These are phyloP conservation scores for Furcasterigmium sp. DNA, from an alignment of 2,329 filamentous ascomycete species.

Conservation along the genomic window DNA sequence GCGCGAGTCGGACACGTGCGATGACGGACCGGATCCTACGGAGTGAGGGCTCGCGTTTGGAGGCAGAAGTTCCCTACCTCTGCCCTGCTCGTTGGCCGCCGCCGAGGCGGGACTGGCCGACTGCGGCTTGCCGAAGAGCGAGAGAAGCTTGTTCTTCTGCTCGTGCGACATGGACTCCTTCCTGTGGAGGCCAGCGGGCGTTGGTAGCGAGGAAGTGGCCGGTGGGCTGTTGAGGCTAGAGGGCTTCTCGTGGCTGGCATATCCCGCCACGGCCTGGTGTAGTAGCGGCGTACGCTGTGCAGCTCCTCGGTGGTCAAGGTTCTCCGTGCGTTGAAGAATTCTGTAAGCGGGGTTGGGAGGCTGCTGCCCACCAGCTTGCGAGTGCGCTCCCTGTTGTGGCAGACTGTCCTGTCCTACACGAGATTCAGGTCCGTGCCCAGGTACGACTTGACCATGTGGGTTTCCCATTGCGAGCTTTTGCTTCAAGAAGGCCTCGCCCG, in stretches of 20 bases:
- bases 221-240: constrained; percentile 18
- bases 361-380: too few species aligned
- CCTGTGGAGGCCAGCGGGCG: constrained; percentile 20
- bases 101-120: constrained; percentile 10
- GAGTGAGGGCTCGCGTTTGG: constrained; percentile 13
- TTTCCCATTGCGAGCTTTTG: neutral
- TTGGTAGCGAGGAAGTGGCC: constrained; percentile 19
- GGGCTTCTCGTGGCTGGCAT: constrained; percentile 8
- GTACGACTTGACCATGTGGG: too few species aligned
- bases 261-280: neutral
- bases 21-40: neutral
- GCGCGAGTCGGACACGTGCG: constrained; percentile 22
- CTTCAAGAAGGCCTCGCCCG: neutral
- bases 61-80: constrained; percentile 25
- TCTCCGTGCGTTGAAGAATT: constrained; percentile 5
- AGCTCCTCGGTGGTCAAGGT: neutral
- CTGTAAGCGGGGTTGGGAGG: neutral
- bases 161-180: constrained; percentile 31
- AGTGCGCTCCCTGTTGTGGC: too few species aligned
- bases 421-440: too few species aligned
- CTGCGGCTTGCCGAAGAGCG: constrained; percentile 54
- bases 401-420: too few species aligned
- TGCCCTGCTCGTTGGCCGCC: constrained; percentile 15
- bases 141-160: constrained; percentile 46
- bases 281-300: constrained; percentile 1